These are phyloP conservation scores for Tillandsia fasciculata DNA, from an alignment of 176 grass and related monocot genomes.

Conservation along the genomic window DNA sequence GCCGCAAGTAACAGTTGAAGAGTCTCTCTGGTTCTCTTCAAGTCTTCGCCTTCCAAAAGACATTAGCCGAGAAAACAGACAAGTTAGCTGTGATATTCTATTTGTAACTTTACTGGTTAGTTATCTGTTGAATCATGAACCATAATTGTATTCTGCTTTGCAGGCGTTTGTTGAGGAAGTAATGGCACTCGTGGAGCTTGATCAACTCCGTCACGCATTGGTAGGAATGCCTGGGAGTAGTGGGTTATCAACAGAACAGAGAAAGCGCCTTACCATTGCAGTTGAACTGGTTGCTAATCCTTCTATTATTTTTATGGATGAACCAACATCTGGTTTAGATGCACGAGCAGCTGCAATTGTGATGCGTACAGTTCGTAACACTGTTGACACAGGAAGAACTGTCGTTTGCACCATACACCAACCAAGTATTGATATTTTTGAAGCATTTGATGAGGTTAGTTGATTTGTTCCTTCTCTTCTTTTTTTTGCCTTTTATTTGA, in stretches of 20 bases:
- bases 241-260: constrained; percentile 71
- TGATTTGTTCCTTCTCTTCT: neutral
- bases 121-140: constrained; percentile 5
- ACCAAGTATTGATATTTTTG: constrained; percentile 75
- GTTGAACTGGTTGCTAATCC: constrained; percentile 82
- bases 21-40: constrained; percentile 67
- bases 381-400: constrained; percentile 67
- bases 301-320: constrained; percentile 78
- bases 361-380: constrained; percentile 73
- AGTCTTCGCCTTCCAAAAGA: constrained; percentile 52
- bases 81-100: constrained; percentile 18
- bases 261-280: constrained; percentile 71
- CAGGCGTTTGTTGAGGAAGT: constrained; percentile 74
- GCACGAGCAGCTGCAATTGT: constrained; percentile 69
- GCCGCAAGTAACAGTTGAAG: constrained; percentile 71
- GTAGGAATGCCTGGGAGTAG: constrained; percentile 55
- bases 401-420: constrained; percentile 79
- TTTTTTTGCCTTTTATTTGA: too few species aligned
- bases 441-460: constrained; percentile 78
- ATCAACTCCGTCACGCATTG: constrained; percentile 47
- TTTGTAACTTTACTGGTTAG: neutral
- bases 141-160: constrained; percentile 3
- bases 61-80: constrained; percentile 37
- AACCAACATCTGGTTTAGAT: constrained; percentile 71
- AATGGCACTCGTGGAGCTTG: constrained; percentile 66